Base-by-base conservation (phyloP, 352 stramenopile genomes). In the Pythium aristosporum region DNA sequence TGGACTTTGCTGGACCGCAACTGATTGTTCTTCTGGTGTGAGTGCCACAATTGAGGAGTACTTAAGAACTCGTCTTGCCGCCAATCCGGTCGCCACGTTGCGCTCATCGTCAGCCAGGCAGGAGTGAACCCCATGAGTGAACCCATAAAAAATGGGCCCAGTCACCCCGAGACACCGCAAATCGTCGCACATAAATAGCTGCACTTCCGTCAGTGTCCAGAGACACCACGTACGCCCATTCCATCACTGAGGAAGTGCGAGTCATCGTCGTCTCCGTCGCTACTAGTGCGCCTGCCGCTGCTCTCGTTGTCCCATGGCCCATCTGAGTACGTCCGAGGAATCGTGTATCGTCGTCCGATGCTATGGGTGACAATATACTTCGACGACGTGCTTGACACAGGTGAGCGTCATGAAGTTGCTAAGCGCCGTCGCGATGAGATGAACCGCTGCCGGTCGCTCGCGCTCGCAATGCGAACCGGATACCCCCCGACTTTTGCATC, bases 381-480 rank as follows among this genome's bases (percentile, higher is more conserved):
- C 43, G 43, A 8, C 25, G 15, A 23, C 2, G 42, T 48, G 16
- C n/a, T 4, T 8, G 15, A 5, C 28, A n/a, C 34, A 91, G 82
- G 80, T 42, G 74, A 78, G 66, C 75, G 73, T 16, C 77, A 92
- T 64, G 79, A 77, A 64, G 68, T 81, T 23, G 74, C 77, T n/a
- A 80, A 74, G 55, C 69, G 69, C 11, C 67, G 77, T 63, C 76
- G 79, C 2, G 74, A 85, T 1, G 71, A 83, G 51, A 55, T 87
- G 36, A 69, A 84, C 30, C 69, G 57, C 20, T 75, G 88, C 25
- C 74, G 80, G 2, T 77, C 76, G 37, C 67, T 82, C n/a, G 13
- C 71, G 23, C 57, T 88, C 42, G 75, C 70, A 6, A 57, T 77
- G 18, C 80, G 72, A 49, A 79, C 77, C 15, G 68, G 67, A 18